phyloP scores from a whole-genome alignment of 1,139 yeast genomes.

The Diutina rugosa region DNA sequence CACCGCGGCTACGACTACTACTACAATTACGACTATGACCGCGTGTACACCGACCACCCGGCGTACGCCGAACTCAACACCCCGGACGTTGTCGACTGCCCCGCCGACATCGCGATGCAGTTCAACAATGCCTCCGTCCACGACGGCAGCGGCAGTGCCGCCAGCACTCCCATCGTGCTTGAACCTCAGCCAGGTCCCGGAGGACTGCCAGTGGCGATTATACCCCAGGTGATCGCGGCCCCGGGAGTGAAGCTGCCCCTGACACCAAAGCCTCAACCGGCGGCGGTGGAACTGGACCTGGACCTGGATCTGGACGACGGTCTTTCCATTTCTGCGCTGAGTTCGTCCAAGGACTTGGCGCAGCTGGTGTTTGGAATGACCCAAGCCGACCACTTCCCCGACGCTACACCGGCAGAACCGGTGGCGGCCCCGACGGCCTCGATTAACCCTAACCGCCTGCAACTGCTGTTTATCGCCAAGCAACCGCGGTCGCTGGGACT shows the following conservation, averaged over 20 bases:
- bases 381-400: slow-evolving; percentile 11
- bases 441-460: slow-evolving; percentile 18
- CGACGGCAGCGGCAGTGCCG: background rate
- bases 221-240: background rate
- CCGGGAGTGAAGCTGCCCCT: background rate
- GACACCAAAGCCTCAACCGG: background rate
- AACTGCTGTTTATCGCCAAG: slow-evolving; percentile 22
- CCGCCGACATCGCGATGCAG: slow-evolving; percentile 29
- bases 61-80: slow-evolving; percentile 27
- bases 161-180: background rate
- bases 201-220: background rate
- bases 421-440: slow-evolving; percentile 14
- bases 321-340: slow-evolving; percentile 26
- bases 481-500: slow-evolving; percentile 31
- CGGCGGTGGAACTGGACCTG: slow-evolving; percentile 7
- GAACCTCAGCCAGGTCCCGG: background rate
- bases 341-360: slow-evolving; percentile 33
- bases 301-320: slow-evolving; percentile 19
- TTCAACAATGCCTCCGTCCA: background rate
- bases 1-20: slow-evolving; percentile 75
- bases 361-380: slow-evolving; percentile 25
- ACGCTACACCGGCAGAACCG: slow-evolving; percentile 12
- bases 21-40: slow-evolving; percentile 80
- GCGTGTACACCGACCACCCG: slow-evolving; percentile 58
- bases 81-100: slow-evolving; percentile 33